Conservation (phyloP, 495 filamentous ascomycete genomes). For the Staphylotrichum tortipilum region DNA sequence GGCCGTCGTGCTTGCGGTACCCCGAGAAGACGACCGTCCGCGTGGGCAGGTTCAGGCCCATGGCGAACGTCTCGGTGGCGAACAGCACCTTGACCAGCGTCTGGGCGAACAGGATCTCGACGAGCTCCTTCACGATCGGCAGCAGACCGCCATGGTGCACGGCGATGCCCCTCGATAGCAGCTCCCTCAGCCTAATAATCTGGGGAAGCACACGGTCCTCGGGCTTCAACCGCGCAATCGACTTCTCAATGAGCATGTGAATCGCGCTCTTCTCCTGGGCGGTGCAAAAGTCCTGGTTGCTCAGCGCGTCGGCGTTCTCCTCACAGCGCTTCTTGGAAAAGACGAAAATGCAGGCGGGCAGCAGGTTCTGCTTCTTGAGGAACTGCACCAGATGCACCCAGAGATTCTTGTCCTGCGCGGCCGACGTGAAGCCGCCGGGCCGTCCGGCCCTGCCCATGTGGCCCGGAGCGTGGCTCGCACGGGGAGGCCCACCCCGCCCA, state of each 20-base stretch:
- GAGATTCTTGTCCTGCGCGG: conserved; percentile 88
- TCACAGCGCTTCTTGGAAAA: conserved; percentile 97
- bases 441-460: conserved; percentile 84
- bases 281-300: conserved; percentile 88
- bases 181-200: conserved; percentile 76
- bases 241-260: conserved; percentile 97
- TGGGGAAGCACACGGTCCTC: conserved; percentile 86
- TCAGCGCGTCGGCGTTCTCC: conserved; percentile 90
- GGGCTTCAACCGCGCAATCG: conserved; percentile 81
- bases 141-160: conserved; percentile 94
- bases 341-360: conserved; percentile 93
- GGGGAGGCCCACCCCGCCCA: conserved; percentile 47
- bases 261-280: conserved; percentile 89
- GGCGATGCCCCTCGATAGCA: conserved; percentile 81
- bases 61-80: conserved; percentile 96
- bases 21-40: conserved; percentile 96
- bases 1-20: conserved; percentile 91
- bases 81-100: conserved; percentile 94
- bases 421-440: conserved; percentile 72
- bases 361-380: conserved; percentile 72
- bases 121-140: conserved; percentile 95
- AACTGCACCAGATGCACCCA: conserved; percentile 94
- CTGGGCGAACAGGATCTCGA: conserved; percentile 92
- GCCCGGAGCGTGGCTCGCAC: conserved; percentile 53
- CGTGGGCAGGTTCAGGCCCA: conserved; percentile 94